Base-by-base conservation (phyloP, 2,329 filamentous ascomycete genomes). In the Chaetomium strumarium region DNA sequence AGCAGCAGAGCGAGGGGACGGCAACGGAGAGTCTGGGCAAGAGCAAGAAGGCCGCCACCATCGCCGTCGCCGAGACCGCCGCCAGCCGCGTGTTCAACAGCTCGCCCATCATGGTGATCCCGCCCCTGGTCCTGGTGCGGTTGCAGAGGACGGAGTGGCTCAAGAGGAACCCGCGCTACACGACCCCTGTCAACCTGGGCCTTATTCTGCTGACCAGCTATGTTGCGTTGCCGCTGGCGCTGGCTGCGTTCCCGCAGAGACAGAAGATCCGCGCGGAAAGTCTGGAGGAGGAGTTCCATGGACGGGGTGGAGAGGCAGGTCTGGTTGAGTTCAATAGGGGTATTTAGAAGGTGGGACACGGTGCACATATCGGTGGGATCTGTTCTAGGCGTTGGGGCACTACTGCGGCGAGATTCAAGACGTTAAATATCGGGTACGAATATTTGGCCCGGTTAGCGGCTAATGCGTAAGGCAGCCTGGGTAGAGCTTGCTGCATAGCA, bases 321-420 rank as follows among this genome's bases (percentile, higher is more conserved):
- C 76, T 90, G 74, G 88, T 99, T n/a, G 89, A 95, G 67, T 97
- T 99, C 72, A 97, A 99, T 70, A 82, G 93, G 64, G 93, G 93
- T 12, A 92, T 99, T 63, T 96, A 71, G 52, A 40, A 40, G 24
- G 24, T 24, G 24, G 24, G 24, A 24, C 24, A 24, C 24, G 24
- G 24, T 24, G 24, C 7, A 24, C 7, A 24, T 24, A 24, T 24
- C 7, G 24, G 24, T 24, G 24, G 24, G 24, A 24, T 24, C 24
- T 24, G 24, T 4, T 24, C 24, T 24, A 24, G 24, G 24, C 24
- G 24, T 24, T 24, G 24, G 24, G 24, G 24, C 4, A 24, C 24
- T 24, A 7, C 24, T 24, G 24, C 24, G 24, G 24, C 7, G 24
- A 24, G 24, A 24, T 24, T 24, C 24, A 24, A 24, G 24, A 24